phyloP scores from a whole-genome alignment of 208 protist species.

The Trypanosoma caninum region DNA sequence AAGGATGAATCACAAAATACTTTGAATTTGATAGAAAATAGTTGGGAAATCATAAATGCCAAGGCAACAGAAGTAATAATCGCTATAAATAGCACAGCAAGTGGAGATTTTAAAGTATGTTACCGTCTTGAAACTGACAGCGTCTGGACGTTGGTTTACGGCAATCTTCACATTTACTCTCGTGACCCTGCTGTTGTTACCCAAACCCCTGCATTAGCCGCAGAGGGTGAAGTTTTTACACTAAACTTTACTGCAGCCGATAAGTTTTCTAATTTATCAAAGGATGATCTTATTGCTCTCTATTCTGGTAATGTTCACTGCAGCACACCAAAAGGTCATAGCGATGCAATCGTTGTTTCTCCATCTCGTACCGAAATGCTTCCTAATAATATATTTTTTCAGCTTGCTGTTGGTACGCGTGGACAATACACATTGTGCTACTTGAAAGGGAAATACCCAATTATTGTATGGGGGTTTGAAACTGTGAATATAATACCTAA shows the following conservation, averaged over 20 bases:
- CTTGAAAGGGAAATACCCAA: background rate
- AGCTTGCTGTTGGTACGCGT: slow-evolving; percentile 36
- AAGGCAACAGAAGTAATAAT: slow-evolving; percentile 42
- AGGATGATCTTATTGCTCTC: slow-evolving; percentile 54
- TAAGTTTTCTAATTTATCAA: slow-evolving; percentile 13
- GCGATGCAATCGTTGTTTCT: slow-evolving; percentile 32
- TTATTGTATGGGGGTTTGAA: slow-evolving; percentile 74
- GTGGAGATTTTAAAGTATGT: slow-evolving; percentile 76
- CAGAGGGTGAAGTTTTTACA: slow-evolving; percentile 86
- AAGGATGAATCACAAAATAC: slow-evolving; percentile 47
- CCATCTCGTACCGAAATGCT: slow-evolving; percentile 51
- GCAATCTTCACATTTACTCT: slow-evolving; percentile 52
- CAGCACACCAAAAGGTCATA: slow-evolving; percentile 17
- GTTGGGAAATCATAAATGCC: slow-evolving; percentile 51
- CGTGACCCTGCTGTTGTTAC: slow-evolving; percentile 52
- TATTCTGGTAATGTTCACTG: slow-evolving; percentile 68
- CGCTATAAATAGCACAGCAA: slow-evolving; percentile 52
- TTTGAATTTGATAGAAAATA: no score
- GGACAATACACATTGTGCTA: slow-evolving; percentile 38
- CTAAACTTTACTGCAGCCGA: slow-evolving; percentile 50
- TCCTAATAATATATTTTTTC: slow-evolving; percentile 43
- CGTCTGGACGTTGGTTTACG: slow-evolving; percentile 89
- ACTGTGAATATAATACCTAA: slow-evolving; percentile 50
- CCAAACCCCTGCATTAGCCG: slow-evolving; percentile 39
- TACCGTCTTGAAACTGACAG: slow-evolving; percentile 72